These are phyloP conservation scores for Quercus cerris DNA, from an alignment of 306 rosid species.

Conservation along the genomic window DNA sequence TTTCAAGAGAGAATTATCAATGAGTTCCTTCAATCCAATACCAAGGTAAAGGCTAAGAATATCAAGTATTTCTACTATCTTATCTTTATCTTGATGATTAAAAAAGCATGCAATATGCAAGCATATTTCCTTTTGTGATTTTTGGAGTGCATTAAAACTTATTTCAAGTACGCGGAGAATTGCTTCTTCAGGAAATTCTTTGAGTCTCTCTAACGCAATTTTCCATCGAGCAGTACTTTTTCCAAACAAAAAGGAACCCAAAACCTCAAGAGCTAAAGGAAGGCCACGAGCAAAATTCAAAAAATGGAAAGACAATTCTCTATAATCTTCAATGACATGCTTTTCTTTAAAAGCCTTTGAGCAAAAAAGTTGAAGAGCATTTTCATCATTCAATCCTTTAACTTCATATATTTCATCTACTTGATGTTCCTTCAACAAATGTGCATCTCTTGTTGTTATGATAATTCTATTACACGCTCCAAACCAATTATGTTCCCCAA, in stretches of 20 bases:
- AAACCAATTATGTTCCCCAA: background rate
- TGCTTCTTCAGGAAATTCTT: background rate
- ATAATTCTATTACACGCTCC: background rate
- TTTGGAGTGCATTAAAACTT: background rate
- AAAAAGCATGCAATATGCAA: background rate
- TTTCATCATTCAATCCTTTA: background rate
- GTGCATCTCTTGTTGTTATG: background rate
- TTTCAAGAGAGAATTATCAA: background rate
- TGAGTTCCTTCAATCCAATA: background rate
- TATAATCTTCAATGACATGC: background rate
- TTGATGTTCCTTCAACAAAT: background rate
- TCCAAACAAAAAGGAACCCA: background rate
- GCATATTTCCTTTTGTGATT: background rate
- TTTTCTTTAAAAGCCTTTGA: background rate
- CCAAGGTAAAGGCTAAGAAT: background rate
- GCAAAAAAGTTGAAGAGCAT: background rate
- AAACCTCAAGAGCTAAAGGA: background rate
- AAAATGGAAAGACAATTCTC: background rate
- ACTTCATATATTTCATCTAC: background rate
- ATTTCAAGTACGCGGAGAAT: background rate
- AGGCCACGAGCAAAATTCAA: background rate
- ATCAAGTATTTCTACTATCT: background rate
- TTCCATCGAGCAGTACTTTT: background rate
- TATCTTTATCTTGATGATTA: background rate
- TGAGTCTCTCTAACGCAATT: background rate